Evolutionary conservation across 345 rosid species (phyloP).

Genomic region (Cardamine resedifolia): DNA sequence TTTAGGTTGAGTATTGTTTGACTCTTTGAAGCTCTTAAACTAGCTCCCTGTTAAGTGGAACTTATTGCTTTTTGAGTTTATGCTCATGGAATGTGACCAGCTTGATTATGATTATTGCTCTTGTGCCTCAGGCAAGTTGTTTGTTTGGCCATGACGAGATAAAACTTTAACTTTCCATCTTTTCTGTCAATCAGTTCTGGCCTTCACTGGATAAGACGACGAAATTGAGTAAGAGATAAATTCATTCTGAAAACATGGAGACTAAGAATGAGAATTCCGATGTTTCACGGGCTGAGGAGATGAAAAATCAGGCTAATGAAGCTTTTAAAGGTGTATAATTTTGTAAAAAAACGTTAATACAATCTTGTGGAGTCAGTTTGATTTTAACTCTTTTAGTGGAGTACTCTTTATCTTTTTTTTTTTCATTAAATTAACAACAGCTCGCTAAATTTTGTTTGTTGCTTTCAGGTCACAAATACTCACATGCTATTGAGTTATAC

Average conservation of each 20-base stretch:
- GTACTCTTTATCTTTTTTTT: not conserved
- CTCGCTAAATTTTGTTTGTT: conserved; percentile 17
- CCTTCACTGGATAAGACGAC: conserved; percentile 14
- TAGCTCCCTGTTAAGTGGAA: conserved; percentile 12
- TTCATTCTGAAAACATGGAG: conserved; percentile 29
- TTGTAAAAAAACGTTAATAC: not conserved
- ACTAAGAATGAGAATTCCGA: conserved; percentile 40
- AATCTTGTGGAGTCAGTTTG: not conserved
- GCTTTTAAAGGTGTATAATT: conserved; percentile 48
- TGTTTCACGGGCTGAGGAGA: conserved; percentile 45
- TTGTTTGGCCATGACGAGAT: conserved; percentile 16
- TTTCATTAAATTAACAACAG: not conserved
- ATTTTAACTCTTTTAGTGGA: not conserved
- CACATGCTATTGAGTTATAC: conserved; percentile 79
- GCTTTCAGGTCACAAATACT: conserved; percentile 66
- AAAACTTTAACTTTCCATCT: not conserved
- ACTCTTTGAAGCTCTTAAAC: not conserved
- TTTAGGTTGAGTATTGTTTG: not conserved
- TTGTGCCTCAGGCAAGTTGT: not conserved
- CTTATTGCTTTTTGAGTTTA: not conserved
- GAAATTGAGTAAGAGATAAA: conserved; percentile 3
- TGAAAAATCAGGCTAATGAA: conserved; percentile 48
- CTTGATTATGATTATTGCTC: conserved; percentile 18
- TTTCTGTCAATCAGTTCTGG: conserved; percentile 20
- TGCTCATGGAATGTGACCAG: not conserved